A percentile compares a stretch with the other conserved stretches of the same genome.
Evolutionary conservation across 345 rosid species (phyloP).

Genomic region (Brassica cretica): DNA sequence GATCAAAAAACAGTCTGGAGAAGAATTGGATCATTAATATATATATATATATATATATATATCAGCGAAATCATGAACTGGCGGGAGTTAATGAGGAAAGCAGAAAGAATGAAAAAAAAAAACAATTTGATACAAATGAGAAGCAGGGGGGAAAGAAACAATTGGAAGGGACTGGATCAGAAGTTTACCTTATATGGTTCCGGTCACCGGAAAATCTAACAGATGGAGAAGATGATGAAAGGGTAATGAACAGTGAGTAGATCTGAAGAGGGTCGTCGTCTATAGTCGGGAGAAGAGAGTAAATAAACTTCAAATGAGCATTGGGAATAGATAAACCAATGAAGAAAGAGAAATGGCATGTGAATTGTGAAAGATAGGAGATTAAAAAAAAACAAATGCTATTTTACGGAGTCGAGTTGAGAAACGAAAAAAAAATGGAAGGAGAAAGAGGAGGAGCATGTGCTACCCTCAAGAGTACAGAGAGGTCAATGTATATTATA

Average conservation of each 20-base stretch:
- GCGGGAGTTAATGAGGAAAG: slow-evolving; percentile 10
- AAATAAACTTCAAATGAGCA: slow-evolving; percentile 46
- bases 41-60: no score
- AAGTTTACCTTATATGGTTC: slow-evolving; percentile 34
- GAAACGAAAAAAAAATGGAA: slow-evolving; percentile 7
- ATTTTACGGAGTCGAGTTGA: slow-evolving; percentile 12
- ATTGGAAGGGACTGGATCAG: background rate
- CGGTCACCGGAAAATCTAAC: slow-evolving; percentile 28
- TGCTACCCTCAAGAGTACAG: slow-evolving; percentile 39
- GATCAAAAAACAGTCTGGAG: background rate
- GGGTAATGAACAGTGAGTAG: slow-evolving; percentile 36
- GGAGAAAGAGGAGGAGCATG: slow-evolving; percentile 47
- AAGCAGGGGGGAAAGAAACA: background rate
- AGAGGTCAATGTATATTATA: slow-evolving; percentile 66
- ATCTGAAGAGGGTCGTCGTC: slow-evolving; percentile 42
- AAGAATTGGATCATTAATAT: background rate
- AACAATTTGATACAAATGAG: background rate
- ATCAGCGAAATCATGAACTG: background rate
- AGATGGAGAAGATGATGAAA: slow-evolving; percentile 31
- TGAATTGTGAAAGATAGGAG: slow-evolving; percentile 47
- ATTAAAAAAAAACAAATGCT: slow-evolving; percentile 15
- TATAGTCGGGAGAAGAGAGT: slow-evolving; percentile 36
- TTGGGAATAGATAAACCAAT: slow-evolving; percentile 30
- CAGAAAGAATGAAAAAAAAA: background rate
- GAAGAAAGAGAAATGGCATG: slow-evolving; percentile 42